Conservation (phyloP, 75 land plant genomes). For the Sequoia sempervirens region DNA sequence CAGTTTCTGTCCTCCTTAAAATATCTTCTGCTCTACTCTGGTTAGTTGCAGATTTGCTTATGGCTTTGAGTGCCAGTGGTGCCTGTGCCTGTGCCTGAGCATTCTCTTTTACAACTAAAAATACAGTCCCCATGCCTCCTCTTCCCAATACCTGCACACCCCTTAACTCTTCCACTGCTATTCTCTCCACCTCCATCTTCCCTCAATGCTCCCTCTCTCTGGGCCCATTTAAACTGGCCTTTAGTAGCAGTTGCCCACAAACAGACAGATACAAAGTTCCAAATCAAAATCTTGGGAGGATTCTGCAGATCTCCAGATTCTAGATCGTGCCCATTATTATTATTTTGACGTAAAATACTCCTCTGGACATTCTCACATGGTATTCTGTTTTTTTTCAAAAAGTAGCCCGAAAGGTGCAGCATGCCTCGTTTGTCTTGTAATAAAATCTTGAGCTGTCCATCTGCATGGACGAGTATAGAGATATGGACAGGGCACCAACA, state of each 20-base stretch:
- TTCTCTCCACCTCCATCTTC: not conserved
- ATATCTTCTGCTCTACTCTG: too few species aligned
- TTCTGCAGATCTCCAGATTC: not conserved
- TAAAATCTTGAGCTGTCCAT: too few species aligned
- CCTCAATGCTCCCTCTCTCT: not conserved
- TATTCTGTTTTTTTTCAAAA: too few species aligned
- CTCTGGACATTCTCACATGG: not conserved
- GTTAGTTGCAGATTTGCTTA: too few species aligned
- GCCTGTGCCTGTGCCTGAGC: too few species aligned
- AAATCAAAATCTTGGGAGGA: not conserved
- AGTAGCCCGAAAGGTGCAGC: too few species aligned
- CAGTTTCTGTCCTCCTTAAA: not conserved
- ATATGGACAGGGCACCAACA: too few species aligned
- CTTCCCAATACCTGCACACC: not conserved
- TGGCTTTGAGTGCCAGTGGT: too few species aligned
- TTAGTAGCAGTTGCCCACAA: not conserved
- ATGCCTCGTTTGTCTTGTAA: too few species aligned
- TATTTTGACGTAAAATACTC: not conserved
- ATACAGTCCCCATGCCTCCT: slow-evolving; percentile 3
- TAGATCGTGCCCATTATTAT: not conserved
- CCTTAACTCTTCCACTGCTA: not conserved
- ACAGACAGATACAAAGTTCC: not conserved
- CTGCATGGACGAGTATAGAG: too few species aligned
- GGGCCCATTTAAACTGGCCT: not conserved
- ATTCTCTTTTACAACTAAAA: too few species aligned